Evolutionary conservation across 1,284 basidiomycete genomes (phyloP).

Genomic region (Amylostereum areolatum): DNA sequence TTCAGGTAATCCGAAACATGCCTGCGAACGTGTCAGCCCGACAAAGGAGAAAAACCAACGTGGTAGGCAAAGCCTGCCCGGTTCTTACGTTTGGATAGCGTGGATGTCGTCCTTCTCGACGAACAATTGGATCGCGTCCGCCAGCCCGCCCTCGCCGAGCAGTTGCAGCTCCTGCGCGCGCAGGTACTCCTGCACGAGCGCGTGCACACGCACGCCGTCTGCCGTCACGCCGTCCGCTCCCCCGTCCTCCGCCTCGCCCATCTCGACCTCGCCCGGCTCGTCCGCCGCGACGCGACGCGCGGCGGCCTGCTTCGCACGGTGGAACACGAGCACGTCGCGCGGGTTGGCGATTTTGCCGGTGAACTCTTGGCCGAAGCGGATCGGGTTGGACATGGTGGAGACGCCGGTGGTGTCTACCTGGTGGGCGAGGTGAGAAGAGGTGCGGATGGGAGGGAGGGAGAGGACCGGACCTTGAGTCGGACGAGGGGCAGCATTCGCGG

Average conservation of each 20-base stretch:
- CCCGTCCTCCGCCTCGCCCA: slow-evolving; percentile 8
- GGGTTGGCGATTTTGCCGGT: slow-evolving; percentile 91
- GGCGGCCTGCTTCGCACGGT: slow-evolving; percentile 70
- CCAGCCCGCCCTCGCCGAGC: slow-evolving; percentile 81
- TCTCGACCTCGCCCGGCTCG: slow-evolving; percentile 48
- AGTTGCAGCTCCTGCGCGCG: slow-evolving; percentile 86
- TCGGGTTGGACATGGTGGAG: slow-evolving; percentile 88
- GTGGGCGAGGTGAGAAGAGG: too few species aligned
- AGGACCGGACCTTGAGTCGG: slow-evolving; percentile 81
- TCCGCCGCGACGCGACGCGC: slow-evolving; percentile 63
- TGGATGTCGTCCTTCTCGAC: slow-evolving; percentile 95
- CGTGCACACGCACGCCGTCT: slow-evolving; percentile 60
- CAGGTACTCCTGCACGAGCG: slow-evolving; percentile 84
- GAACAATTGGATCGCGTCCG: slow-evolving; percentile 86
- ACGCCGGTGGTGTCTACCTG: slow-evolving; percentile 90
- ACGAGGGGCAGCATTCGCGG: slow-evolving; percentile 83
- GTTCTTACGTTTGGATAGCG: slow-evolving; percentile 87
- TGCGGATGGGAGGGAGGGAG: too few species aligned
- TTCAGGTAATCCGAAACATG: slow-evolving; percentile 63
- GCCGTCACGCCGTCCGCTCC: slow-evolving; percentile 58
- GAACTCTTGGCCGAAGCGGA: slow-evolving; percentile 96
- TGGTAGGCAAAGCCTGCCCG: too few species aligned
- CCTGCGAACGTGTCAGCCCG: too few species aligned
- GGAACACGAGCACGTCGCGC: slow-evolving; percentile 86
- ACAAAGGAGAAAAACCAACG: too few species aligned